Evolutionary conservation across 2,329 filamentous ascomycete genomes (phyloP).

Genomic region (Hymenoscyphus infarciens): DNA sequence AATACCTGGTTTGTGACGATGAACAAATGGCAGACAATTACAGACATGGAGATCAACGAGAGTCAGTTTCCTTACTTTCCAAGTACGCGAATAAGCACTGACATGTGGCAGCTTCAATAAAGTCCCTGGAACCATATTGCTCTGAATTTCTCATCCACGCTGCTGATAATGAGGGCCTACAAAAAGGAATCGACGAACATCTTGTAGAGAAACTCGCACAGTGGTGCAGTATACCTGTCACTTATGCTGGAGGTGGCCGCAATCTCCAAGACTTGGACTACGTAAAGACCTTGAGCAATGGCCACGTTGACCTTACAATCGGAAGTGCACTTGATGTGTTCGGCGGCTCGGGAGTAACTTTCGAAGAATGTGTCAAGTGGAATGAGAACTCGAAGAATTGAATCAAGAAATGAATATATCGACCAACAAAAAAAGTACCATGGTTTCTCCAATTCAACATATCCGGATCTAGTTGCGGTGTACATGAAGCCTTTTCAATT

Average conservation of each 20-base stretch:
- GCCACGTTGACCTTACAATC: constrained; percentile 89
- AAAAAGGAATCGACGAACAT: constrained; percentile 83
- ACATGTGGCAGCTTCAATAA: constrained; percentile 65
- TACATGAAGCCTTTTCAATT: no score
- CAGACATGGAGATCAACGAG: constrained; percentile 88
- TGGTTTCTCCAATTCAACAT: neutral
- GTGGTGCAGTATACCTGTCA: constrained; percentile 91
- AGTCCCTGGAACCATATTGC: constrained; percentile 81
- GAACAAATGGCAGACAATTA: constrained; percentile 98
- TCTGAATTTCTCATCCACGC: constrained; percentile 97
- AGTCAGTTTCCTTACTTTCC: constrained; percentile 48
- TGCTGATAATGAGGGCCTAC: constrained; percentile 92
- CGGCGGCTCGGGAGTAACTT: constrained; percentile 79
- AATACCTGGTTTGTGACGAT: constrained; percentile 93
- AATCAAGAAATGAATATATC: neutral
- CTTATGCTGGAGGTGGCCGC: constrained; percentile 91
- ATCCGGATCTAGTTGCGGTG: no score
- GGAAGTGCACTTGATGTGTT: constrained; percentile 96
- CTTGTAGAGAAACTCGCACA: constrained; percentile 72
- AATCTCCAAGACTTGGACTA: constrained; percentile 76
- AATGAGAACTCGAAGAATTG: constrained; percentile 46
- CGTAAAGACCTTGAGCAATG: constrained; percentile 73
- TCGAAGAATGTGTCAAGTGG: constrained; percentile 88
- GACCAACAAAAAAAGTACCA: neutral
- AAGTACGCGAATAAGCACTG: constrained; percentile 11